A percentile compares a stretch with the other conserved stretches of the same genome.
phyloP scores from a whole-genome alignment of 305 asterid species.

The Fraxinus platypoda region DNA sequence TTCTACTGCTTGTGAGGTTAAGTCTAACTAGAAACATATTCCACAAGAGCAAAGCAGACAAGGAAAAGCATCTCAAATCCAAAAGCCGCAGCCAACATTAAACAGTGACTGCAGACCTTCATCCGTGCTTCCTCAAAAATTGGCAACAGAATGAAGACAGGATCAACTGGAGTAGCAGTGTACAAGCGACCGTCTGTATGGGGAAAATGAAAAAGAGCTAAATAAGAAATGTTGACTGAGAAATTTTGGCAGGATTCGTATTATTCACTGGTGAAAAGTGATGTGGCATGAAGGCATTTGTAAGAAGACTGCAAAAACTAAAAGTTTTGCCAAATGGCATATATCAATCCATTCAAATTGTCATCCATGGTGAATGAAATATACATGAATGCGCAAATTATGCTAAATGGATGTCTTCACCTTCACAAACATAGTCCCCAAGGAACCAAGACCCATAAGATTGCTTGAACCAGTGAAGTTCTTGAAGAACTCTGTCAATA shows the following conservation, averaged over 20 bases:
- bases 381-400: not conserved
- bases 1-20: not conserved
- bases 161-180: constrained; percentile 89
- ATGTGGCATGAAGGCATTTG: not conserved
- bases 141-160: constrained; percentile 84
- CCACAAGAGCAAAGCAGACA: not conserved
- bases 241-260: not conserved
- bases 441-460: constrained; percentile 90
- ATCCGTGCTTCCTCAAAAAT: constrained; percentile 88
- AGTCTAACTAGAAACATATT: constrained; percentile 21
- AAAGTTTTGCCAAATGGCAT: not conserved
- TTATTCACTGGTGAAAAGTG: not conserved
- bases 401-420: constrained; percentile 33
- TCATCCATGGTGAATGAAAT: not conserved
- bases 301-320: constrained; percentile 10
- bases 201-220: constrained; percentile 18
- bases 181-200: constrained; percentile 77
- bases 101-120: constrained; percentile 53
- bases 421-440: constrained; percentile 91
- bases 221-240: constrained; percentile 11
- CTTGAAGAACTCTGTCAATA: constrained; percentile 58
- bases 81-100: constrained; percentile 6
- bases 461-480: constrained; percentile 88
- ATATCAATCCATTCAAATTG: not conserved
- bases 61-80: not conserved